Percentiles rank a stretch among this genome's conserved stretches.
These are phyloP conservation scores for Paecilomyces dactylethromorphus DNA, from an alignment of 2,329 filamentous ascomycete species.

Conservation along the genomic window DNA sequence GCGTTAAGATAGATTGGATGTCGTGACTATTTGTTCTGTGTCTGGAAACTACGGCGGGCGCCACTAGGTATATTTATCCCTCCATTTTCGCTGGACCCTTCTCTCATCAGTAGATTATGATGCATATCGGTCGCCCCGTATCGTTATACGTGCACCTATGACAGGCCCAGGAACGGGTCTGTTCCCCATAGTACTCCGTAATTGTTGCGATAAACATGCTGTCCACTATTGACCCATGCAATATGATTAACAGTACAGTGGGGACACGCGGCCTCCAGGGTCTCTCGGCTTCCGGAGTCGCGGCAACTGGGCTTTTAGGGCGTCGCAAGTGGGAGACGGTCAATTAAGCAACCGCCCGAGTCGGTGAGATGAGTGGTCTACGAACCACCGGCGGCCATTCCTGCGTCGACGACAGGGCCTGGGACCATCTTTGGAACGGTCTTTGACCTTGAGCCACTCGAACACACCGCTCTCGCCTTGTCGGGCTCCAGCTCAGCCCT, in stretches of 20 bases:
- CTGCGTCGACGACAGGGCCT: constrained; percentile 1
- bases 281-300: background rate
- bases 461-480: constrained; percentile 17
- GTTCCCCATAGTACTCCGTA: too few species aligned
- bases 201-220: background rate
- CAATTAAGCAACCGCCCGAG: constrained; percentile 4
- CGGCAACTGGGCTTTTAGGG: background rate
- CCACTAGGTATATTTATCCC: background rate
- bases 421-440: background rate
- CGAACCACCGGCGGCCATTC: constrained; percentile 9
- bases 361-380: constrained; percentile 6
- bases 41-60: background rate
- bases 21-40: background rate
- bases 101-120: background rate
- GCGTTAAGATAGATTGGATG: background rate
- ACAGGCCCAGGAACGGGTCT: background rate
- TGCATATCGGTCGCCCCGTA: background rate
- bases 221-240: background rate
- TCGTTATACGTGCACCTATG: background rate
- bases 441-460: constrained; percentile 3
- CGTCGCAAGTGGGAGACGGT: constrained; percentile 6
- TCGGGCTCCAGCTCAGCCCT: background rate
- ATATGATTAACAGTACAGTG: background rate
- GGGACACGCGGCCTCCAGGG: background rate
- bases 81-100: background rate